Evolutionary conservation across 805 yeast species (phyloP), one percentile per base, ranked within the genome.

Genomic region (Saccharomycopsis fodiens): DNA sequence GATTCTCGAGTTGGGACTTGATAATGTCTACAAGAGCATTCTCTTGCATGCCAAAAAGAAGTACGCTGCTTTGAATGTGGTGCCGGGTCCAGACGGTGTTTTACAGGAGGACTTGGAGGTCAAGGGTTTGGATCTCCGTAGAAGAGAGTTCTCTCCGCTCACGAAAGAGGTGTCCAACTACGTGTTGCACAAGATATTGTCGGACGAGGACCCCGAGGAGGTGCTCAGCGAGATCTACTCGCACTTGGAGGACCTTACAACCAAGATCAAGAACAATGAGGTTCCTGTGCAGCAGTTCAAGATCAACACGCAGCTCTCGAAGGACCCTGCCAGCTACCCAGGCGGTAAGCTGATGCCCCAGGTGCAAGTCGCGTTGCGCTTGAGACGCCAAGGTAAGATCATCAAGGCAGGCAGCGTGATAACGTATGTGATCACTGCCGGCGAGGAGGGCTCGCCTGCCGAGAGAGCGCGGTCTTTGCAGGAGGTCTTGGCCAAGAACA

Each of bases 101-200:
- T 77, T 82, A 47, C 69, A 65, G 42, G 67, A 79, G 4, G 60
- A 67, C 16, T 68, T 91, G 52, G 97, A 93, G 62, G 96, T 91
- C 37, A 93, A 93, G 62, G 99, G 99, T 58, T 73, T 93, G 41
- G 99, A 93, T 68, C 82, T 93, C 95, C 80, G 77, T 59, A 88
- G 98, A 63, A 86, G 99, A 70, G 99, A 93, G 64, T 93, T 76
- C 62, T 87, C 97, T 67, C 95, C 88, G 41, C 66, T 93, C 41
- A 86, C 97, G 1, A 93, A 89, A 60, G 95, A 91, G 45, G 76
- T 85, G 4, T 87, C 96, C 1, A 76, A 79, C 5, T 79, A 72
- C 61, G 85, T 86, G 4, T 70, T 93, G 55, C 70, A 82, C 54
- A 77, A 82, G 52, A 67, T 91, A 37, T 68, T 91, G 17, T 74